Conservation (phyloP, 2,329 filamentous ascomycete genomes). For the Aspergillus sp. region DNA sequence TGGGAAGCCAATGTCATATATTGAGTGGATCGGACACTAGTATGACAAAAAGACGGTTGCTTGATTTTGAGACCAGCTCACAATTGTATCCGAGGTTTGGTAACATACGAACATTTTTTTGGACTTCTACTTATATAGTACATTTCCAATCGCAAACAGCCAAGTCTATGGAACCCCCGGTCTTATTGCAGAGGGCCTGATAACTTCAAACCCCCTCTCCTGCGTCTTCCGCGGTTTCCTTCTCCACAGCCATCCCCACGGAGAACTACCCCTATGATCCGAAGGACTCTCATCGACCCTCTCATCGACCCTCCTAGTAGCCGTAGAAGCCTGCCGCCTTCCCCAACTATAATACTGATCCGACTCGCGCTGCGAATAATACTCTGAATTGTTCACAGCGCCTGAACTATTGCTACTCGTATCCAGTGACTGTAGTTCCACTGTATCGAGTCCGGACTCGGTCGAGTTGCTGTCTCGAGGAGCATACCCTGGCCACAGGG, state of each 20-base stretch:
- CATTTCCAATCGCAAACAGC: neutral
- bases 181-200: neutral
- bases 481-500: neutral
- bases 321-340: neutral
- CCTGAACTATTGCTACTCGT: neutral
- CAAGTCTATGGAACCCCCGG: neutral
- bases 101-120: too few relatives aligned
- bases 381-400: neutral
- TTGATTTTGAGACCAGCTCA: too few relatives aligned
- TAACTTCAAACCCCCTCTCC: conserved; percentile 5
- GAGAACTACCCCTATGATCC: neutral
- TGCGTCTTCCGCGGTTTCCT: neutral
- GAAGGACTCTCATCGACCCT: neutral
- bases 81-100: too few relatives aligned
- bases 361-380: neutral
- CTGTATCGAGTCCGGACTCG: too few relatives aligned
- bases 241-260: neutral
- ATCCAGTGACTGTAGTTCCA: neutral
- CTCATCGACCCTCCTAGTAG: too few relatives aligned
- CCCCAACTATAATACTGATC: neutral
- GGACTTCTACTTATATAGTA: too few relatives aligned
- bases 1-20: too few relatives aligned
- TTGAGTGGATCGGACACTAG: too few relatives aligned
- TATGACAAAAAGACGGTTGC: too few relatives aligned
- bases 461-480: neutral